Evolutionary conservation across 805 yeast species (phyloP).

Genomic region (Starmerella stigmatis): DNA sequence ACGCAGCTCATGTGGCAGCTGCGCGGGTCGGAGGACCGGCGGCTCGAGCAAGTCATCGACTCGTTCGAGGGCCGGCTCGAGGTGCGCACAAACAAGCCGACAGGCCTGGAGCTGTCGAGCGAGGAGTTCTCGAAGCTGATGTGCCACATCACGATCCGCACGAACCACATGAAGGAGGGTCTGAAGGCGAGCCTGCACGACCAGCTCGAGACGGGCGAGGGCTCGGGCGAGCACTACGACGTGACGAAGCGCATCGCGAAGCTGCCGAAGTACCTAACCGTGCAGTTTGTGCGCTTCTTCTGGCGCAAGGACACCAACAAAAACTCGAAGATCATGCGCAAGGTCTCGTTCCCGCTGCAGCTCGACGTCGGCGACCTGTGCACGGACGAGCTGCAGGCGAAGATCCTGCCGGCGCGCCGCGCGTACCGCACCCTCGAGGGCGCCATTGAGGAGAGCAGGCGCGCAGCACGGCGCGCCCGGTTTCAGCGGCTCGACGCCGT

Average conservation of each 20-base stretch:
- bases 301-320: slow-evolving; percentile 89
- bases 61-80: slow-evolving; percentile 54
- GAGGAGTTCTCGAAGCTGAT: slow-evolving; percentile 62
- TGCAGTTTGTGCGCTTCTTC: slow-evolving; percentile 87
- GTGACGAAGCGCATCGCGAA: slow-evolving; percentile 50
- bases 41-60: slow-evolving; percentile 31
- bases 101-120: slow-evolving; percentile 32
- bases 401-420: slow-evolving; percentile 64
- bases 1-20: slow-evolving; percentile 60
- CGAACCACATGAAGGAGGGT: slow-evolving; percentile 85
- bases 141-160: slow-evolving; percentile 77
- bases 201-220: slow-evolving; percentile 50
- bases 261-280: slow-evolving; percentile 77
- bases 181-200: slow-evolving; percentile 64
- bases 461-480: slow-evolving; percentile 60
- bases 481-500: slow-evolving; percentile 35
- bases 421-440: slow-evolving; percentile 65
- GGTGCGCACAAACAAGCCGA: slow-evolving; percentile 42
- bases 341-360: slow-evolving; percentile 90
- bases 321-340: slow-evolving; percentile 87
- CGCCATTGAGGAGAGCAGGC: slow-evolving; percentile 56
- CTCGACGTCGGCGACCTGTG: slow-evolving; percentile 78
- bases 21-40: slow-evolving; percentile 26
- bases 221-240: slow-evolving; percentile 59
- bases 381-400: slow-evolving; percentile 60